Evolutionary conservation across 2,329 filamentous ascomycete genomes (phyloP), one percentile per base, ranked within the genome.

Genomic region (Aspergillus jensenii): DNA sequence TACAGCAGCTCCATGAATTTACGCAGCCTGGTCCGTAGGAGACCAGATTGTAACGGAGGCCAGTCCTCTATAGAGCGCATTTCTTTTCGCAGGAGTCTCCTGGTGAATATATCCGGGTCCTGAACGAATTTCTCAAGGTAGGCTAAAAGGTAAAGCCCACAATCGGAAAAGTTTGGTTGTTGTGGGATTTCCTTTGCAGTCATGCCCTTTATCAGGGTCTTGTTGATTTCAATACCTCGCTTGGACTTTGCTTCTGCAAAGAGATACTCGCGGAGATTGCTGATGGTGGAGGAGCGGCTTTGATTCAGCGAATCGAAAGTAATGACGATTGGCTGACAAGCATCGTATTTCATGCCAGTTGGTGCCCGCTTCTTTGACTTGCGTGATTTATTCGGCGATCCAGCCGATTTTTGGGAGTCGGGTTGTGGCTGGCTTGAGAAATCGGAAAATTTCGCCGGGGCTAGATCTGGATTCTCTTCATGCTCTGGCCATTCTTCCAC

Each of bases 131-230:
- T 87, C 63, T 91, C 84, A 53, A 96, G 81, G 68, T 98, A 99
- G 2, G 88, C 89, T 4, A 97, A 78, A 3, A 98, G 78, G 66
- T 90, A 99, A 0, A 97, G 78, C 8, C 95, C 95, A 68, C 95
- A 99, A 71, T 99, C 95, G 60, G 85, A 93, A 65, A 83, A 90
- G 69, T 99, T 98, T 49, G 85, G 77, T 72, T 99, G 95, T 60
- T 84, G 77, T 0, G 95, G 93, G 14, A 97, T 88, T 7, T 83
- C 81, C 59, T 84, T 89, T 4, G 90, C 90, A 40, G 86, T 91
- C 79, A 90, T 86, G 4, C 84, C 85, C 61, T 79, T 78, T 55
- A 85, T 74, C 11, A 75, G 66, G 5, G 71, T 73, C n/a, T 73
- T 69, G 11, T 79, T 71, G 14, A 83, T 76, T 5, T 78, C 71